phyloP scores from a whole-genome alignment of 495 filamentous ascomycete genomes.

The Talaromyces borbonicus region DNA sequence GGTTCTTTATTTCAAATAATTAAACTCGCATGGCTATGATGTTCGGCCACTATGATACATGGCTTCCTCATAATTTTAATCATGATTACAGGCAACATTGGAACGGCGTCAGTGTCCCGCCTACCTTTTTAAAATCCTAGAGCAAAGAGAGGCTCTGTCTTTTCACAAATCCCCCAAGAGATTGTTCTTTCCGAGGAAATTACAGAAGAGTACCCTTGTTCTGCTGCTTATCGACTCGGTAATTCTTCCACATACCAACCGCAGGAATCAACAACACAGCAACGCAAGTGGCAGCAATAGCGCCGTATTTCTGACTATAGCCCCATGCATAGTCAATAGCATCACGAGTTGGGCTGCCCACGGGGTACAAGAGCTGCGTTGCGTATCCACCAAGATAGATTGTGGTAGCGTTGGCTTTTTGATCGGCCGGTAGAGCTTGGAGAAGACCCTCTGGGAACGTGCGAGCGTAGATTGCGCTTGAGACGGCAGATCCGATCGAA shows the following conservation, averaged over 20 bases:
- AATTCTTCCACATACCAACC: conserved; percentile 36
- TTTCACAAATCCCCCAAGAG: not conserved
- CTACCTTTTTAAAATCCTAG: too few species aligned
- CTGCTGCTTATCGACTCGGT: conserved; percentile 34
- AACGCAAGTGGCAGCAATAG: conserved; percentile 41
- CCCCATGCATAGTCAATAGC: conserved; percentile 53
- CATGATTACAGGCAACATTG: too few species aligned
- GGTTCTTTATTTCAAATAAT: too few species aligned
- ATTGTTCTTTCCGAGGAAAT: not conserved
- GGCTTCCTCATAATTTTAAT: too few species aligned
- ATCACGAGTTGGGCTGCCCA: conserved; percentile 40
- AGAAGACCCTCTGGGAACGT: conserved; percentile 47
- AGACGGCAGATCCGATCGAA: conserved; percentile 55
- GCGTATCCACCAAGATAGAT: conserved; percentile 36
- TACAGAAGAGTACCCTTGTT: conserved; percentile 30
- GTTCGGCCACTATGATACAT: too few species aligned
- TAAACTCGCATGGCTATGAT: too few species aligned
- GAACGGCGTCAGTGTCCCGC: too few species aligned
- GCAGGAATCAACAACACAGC: conserved; percentile 27
- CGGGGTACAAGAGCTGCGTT: conserved; percentile 42
- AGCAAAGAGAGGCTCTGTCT: too few species aligned
- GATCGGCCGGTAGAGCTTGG: conserved; percentile 27
- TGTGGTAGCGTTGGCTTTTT: conserved; percentile 37
- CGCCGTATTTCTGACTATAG: conserved; percentile 47
- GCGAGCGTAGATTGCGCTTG: conserved; percentile 60